phyloP scores from a whole-genome alignment of 2,329 filamentous ascomycete species.

The Pseudofabraea citricarpa region DNA sequence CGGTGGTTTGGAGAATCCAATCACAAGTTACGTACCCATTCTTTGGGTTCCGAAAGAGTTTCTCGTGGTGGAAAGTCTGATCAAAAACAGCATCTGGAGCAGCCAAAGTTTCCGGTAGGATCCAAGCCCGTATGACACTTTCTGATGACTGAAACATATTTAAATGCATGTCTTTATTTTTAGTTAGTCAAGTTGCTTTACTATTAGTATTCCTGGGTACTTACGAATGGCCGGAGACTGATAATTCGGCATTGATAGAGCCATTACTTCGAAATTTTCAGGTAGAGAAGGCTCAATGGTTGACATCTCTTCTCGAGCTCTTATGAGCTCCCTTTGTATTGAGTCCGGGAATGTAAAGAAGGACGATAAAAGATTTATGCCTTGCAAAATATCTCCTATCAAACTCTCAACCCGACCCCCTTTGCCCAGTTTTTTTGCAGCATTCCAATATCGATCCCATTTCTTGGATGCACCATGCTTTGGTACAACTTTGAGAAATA shows the following conservation, averaged over 20 bases:
- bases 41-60: constrained; percentile 1
- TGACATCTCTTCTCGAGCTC: background rate
- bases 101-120: background rate
- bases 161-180: background rate
- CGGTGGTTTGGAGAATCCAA: constrained; percentile 2
- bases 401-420: background rate
- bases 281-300: background rate
- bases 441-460: background rate
- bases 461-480: background rate
- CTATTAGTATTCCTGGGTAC: no score
- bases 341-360: background rate
- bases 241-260: no score
- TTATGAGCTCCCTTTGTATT: background rate
- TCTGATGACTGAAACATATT: no score
- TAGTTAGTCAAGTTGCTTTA: no score
- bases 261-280: no score
- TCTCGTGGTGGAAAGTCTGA: background rate
- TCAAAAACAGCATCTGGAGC: background rate
- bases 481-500: background rate
- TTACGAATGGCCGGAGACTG: no score
- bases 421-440: constrained; percentile 2
- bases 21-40: background rate
- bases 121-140: background rate
- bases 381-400: background rate
- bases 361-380: background rate